A percentile compares a stretch with the other conserved stretches of the same genome.
These are phyloP conservation scores for Cladophialophora bantiana DNA, from an alignment of 2,329 filamentous ascomycete genomes.

Conservation along the genomic window DNA sequence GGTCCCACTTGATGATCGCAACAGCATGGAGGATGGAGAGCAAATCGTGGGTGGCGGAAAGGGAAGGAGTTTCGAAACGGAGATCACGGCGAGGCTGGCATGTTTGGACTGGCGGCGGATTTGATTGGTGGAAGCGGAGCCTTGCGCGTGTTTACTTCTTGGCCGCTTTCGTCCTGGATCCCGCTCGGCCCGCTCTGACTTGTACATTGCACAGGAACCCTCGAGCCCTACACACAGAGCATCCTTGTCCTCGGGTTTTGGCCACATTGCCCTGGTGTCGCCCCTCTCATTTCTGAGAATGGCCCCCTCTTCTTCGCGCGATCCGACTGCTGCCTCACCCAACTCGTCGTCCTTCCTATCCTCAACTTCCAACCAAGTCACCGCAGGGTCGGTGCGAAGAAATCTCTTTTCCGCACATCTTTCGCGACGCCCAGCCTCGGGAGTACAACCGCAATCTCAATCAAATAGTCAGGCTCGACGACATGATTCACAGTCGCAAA, in stretches of 20 bases:
- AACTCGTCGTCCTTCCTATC: constrained; percentile 18
- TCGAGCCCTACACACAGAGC: neutral
- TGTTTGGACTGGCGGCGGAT: neutral
- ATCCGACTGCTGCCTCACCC: constrained; percentile 21
- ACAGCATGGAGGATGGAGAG: no score
- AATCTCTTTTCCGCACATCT: constrained; percentile 55
- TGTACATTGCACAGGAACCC: neutral
- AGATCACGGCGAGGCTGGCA: neutral
- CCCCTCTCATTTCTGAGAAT: neutral
- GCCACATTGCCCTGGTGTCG: neutral
- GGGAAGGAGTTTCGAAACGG: neutral
- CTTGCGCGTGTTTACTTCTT: neutral
- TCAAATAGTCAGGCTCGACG: constrained; percentile 4
- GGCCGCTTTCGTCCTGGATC: neutral
- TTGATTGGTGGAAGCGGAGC: constrained; percentile 14
- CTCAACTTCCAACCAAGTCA: constrained; percentile 14
- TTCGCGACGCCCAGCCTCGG: constrained; percentile 49
- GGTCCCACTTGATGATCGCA: neutral
- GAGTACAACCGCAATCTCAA: constrained; percentile 26
- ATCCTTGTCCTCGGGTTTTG: neutral
- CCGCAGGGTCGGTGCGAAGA: constrained; percentile 48
- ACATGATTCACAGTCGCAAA: constrained; percentile 17
- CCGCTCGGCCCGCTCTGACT: neutral
- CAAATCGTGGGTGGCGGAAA: no score
- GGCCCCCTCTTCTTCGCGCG: constrained; percentile 17